Evolutionary conservation across 2,329 filamentous ascomycete species (phyloP), one percentile per base, ranked within the genome.

Genomic region (Sarocladium kiliense): DNA sequence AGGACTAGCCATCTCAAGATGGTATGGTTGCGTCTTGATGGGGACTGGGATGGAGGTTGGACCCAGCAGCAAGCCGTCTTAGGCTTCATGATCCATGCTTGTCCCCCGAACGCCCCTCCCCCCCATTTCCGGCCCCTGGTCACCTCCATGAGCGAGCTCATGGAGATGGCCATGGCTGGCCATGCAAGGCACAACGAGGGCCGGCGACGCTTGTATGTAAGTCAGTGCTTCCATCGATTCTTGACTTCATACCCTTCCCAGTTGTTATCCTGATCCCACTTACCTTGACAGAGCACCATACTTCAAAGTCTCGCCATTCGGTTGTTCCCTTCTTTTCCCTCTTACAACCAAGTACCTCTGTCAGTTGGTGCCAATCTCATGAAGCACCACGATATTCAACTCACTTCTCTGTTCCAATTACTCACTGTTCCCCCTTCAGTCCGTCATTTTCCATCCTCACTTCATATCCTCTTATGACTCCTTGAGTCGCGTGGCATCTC

Each of bases 21-120:
- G 30, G 47, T 6, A 51, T 23, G 30, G 47, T 23, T 18, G 25
- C 47, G 25, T 51, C 47, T 51, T 23, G 27, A 51, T 51, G 47
- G 27, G 30, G 27, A 51, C 47, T 32, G 3, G 12, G 41, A 45
- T 9, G 21, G 41, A 5, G 21, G 41, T 7, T 36, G 27, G 30
- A 23, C 4, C 27, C 47, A 21, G 44, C 10, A 18, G 34, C 47
- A 36, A 51, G 11, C 47, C 16, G 23, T 16, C 3, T 19, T 32
- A 12, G 47, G 27, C 27, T 18, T 3, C 27, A 36, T 12, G 6
- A 51, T 51, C 27, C 30, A 36, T 51, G 27, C 27, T 51, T 12
- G 47, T 51, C 14, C 39, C 23, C 47, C 47, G 44, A 51, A 14
- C 5, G 47, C 47, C 27, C 47, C 26, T 36, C 47, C 3, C 47